Conservation (phyloP, 371 early-diverging fungal genomes). For the Mortierella sp. region DNA sequence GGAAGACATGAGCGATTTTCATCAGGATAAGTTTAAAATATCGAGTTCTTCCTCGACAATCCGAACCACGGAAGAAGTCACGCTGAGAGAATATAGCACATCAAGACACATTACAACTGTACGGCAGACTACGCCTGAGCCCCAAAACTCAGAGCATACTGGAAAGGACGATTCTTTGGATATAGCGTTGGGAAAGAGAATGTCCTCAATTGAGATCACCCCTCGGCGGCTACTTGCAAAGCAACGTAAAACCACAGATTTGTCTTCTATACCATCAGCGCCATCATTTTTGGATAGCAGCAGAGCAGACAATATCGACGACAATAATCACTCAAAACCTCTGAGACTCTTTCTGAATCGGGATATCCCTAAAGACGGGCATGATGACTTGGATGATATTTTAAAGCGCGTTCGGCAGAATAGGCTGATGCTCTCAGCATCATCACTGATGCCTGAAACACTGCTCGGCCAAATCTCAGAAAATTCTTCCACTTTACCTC, state of each 20-base stretch:
- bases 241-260: constrained; percentile 22
- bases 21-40: not conserved
- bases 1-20: not conserved
- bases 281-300: not conserved
- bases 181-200: constrained; percentile 39
- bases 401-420: constrained; percentile 3
- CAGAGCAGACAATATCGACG: not conserved
- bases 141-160: not conserved
- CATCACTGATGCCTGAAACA: not conserved
- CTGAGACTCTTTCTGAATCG: constrained; percentile 26
- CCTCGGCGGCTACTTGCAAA: constrained; percentile 36
- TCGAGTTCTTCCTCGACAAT: not conserved
- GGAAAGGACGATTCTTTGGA: constrained; percentile 38
- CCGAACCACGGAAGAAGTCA: not conserved
- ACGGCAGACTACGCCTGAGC: constrained; percentile 21
- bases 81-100: not conserved
- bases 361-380: constrained; percentile 24
- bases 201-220: constrained; percentile 48
- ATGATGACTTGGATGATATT: constrained; percentile 8
- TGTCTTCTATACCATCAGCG: constrained; percentile 3
- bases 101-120: not conserved
- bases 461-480: not conserved
- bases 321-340: not conserved
- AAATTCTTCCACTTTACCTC: not conserved
- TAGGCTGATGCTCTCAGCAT: not conserved